Base-by-base conservation (phyloP, 129 eudicot genomes). In the Ambrosia artemisiifolia region DNA sequence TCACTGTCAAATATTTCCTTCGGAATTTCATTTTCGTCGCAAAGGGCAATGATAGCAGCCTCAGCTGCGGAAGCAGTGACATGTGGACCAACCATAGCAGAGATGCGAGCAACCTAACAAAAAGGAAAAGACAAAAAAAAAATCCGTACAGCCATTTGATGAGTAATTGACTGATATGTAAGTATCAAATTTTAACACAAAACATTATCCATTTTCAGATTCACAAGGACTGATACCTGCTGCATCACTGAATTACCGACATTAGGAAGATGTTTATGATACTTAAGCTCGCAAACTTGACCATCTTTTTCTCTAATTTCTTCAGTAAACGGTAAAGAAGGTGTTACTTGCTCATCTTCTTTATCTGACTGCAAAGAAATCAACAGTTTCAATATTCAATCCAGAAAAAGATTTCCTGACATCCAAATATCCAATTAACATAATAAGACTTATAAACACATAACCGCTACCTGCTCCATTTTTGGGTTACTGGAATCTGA, bases 21-120 rank as follows among this genome's bases (percentile, higher is more conserved):
- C 16, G 95, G 81, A 74, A 86, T 81, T 65, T 83, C 87, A 11
- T 90, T 87, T 67, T 87, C 98, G 13, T 85, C 81, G 79, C 95
- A 94, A 60, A 94, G 93, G 67, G 92, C 95, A 65, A 83, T 46
- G 49, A 94, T 79, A 44, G 97, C 97, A 80, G 96, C 97, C 51
- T 87, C 91, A 10, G 91, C 88, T 50, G 96, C 98, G 65, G 97
- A 81, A 59, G 93, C 95, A 73, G 88, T 80, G 57, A 86, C 71
- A 51, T 81, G 86, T 69, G 96, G 92, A 59, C 88, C 93, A 69
- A 94, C 92, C 83, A 85, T 79, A 60, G 84, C 60, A 70, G 93
- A 88, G 38, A 94, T 81, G 38, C 77, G 89, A 77, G 96, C 77
- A 76, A 94, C 87, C 98, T 94, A 71, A 51, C 28, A 66, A 20